Conservation (phyloP, 2,329 filamentous ascomycete species). For the Apiospora arundinis region DNA sequence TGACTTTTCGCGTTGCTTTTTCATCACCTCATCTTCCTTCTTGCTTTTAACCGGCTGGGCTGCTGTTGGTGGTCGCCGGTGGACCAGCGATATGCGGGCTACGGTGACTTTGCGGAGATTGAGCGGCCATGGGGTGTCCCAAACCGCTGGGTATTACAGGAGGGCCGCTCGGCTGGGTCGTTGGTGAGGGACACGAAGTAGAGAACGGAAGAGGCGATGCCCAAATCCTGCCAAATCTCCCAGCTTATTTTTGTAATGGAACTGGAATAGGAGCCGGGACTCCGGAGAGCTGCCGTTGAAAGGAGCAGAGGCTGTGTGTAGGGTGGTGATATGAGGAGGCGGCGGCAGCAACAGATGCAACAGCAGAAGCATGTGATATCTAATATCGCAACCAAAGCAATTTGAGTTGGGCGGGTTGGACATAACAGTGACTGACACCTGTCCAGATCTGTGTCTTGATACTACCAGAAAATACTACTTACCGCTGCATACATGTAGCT, state of each 20-base stretch:
- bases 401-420: neutral
- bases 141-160: slow-evolving; percentile 8
- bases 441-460: neutral
- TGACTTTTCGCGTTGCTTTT: neutral
- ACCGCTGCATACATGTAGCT: neutral
- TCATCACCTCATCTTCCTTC: neutral
- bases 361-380: neutral
- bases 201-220: neutral
- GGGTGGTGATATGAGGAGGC: neutral
- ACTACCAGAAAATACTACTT: neutral
- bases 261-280: neutral
- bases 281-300: neutral
- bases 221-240: neutral
- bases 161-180: neutral
- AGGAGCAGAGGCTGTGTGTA: neutral
- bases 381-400: neutral
- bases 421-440: neutral
- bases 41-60: neutral
- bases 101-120: slow-evolving; percentile 11
- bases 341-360: too few species aligned
- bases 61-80: neutral
- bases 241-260: neutral
- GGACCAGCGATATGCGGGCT: neutral
- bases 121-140: neutral
- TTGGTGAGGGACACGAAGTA: neutral